phyloP scores from a whole-genome alignment of 106 monocot genomes.

The Dendrobium chrysotoxum region DNA sequence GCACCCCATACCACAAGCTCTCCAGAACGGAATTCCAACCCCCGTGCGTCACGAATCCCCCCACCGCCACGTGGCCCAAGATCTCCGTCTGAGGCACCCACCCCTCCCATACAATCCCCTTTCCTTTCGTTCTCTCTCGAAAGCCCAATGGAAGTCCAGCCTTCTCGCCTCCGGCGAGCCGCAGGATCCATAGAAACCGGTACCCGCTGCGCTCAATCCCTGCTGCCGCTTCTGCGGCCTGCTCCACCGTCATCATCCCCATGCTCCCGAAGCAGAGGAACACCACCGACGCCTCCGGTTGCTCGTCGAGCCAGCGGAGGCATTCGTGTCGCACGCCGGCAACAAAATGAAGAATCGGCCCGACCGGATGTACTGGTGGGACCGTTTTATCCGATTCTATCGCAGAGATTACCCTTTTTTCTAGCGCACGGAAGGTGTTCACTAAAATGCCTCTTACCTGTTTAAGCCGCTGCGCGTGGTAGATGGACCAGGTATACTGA shows the following conservation, averaged over 20 bases:
- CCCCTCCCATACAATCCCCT: constrained; percentile 19
- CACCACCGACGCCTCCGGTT: constrained; percentile 37
- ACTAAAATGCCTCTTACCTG: constrained; percentile 37
- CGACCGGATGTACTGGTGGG: constrained; percentile 12
- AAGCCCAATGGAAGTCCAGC: constrained; percentile 45
- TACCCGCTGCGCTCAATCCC: constrained; percentile 5
- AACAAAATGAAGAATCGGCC: background rate
- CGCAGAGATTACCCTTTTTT: constrained; percentile 18
- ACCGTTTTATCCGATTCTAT: constrained; percentile 14
- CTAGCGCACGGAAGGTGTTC: constrained; percentile 53
- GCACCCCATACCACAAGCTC: constrained; percentile 20
- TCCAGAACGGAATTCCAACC: constrained; percentile 81
- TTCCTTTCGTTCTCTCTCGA: constrained; percentile 25
- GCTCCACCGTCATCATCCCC: constrained; percentile 32
- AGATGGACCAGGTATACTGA: constrained; percentile 2
- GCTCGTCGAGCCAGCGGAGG: constrained; percentile 42
- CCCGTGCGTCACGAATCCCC: constrained; percentile 56
- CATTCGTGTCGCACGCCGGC: constrained; percentile 9
- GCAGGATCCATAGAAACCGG: constrained; percentile 9
- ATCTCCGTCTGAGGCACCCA: constrained; percentile 20
- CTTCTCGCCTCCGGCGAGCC: constrained; percentile 4
- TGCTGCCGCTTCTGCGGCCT: constrained; percentile 7
- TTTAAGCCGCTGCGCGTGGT: constrained; percentile 7
- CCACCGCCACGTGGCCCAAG: background rate
- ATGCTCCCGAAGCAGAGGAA: constrained; percentile 57